Percentiles rank a stretch among this genome's conserved stretches.
Conservation (phyloP, 2,329 filamentous ascomycete genomes). For the Aspergillus costaricaensis region DNA sequence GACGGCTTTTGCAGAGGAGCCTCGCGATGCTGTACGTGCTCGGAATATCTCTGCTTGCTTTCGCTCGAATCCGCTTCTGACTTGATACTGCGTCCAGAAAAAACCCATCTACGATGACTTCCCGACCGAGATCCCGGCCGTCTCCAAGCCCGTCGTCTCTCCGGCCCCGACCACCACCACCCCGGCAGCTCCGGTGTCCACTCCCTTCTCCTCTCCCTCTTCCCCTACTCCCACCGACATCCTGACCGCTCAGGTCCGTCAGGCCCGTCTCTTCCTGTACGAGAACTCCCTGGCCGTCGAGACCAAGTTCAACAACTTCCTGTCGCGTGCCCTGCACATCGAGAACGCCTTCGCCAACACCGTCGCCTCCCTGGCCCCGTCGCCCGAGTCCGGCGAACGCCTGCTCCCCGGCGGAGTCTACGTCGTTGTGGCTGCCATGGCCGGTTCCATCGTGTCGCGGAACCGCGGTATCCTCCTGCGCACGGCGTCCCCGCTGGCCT, state of each 20-base stretch:
- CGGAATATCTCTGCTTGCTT: too few relatives aligned
- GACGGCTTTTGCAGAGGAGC: conserved; percentile 47
- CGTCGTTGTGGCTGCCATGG: conserved; percentile 91
- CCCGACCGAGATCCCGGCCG: conserved; percentile 34
- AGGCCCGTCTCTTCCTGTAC: conserved; percentile 78
- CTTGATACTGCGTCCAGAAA: conserved; percentile 26
- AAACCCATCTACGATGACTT: conserved; percentile 50
- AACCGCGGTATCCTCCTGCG: conserved; percentile 85
- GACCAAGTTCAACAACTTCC: conserved; percentile 76
- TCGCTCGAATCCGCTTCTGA: neutral
- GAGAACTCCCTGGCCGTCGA: conserved; percentile 72
- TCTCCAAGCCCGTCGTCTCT: conserved; percentile 25
- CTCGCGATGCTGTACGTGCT: conserved; percentile 36
- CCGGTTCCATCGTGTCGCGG: conserved; percentile 84
- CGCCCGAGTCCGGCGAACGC: conserved; percentile 81
- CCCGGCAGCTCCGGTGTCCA: conserved; percentile 69
- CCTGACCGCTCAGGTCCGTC: conserved; percentile 78
- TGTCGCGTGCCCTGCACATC: conserved; percentile 78
- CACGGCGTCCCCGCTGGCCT: conserved; percentile 71
- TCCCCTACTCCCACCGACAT: conserved; percentile 83
- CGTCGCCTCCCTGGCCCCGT: conserved; percentile 81
- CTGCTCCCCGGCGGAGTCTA: conserved; percentile 89
- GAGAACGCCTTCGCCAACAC: conserved; percentile 91
- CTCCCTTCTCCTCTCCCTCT: conserved; percentile 32
- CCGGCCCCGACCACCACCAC: conserved; percentile 30